Conservation (phyloP, 257 asterid species). For the Leonotis leonurus region DNA sequence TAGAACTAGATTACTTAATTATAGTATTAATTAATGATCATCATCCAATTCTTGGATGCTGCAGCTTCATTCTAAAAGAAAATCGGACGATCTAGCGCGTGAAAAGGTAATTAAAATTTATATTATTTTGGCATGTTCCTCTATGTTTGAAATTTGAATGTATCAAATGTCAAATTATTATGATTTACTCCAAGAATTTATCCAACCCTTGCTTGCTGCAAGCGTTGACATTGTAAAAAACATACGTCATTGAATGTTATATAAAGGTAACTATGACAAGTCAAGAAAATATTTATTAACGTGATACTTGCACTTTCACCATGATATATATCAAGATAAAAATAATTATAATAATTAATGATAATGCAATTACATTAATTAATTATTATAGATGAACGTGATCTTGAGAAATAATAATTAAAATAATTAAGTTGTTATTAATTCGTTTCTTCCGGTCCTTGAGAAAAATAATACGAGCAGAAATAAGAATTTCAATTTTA, state of each 20-base stretch:
- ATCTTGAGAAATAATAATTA: no score
- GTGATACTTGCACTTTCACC: neutral
- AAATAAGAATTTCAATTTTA: no score
- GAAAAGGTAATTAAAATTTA: neutral
- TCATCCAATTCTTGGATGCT: conserved; percentile 3
- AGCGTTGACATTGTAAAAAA: conserved; percentile 14
- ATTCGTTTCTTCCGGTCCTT: no score
- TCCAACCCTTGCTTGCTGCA: conserved; percentile 4
- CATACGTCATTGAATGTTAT: neutral
- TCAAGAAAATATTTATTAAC: neutral
- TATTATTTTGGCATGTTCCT: neutral
- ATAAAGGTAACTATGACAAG: no score
- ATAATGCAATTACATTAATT: no score
- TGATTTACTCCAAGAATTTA: neutral
- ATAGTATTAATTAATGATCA: no score
- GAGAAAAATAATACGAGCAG: no score
- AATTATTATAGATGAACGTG: no score
- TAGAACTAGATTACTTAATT: neutral
- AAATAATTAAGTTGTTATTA: no score
- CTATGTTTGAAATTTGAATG: neutral
- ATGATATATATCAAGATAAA: no score
- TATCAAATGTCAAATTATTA: conserved; percentile 11
- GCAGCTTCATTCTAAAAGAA: conserved; percentile 2
- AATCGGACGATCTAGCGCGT: conserved; percentile 12
- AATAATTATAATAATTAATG: no score